These are phyloP conservation scores for Solanum ossicruentum DNA, from an alignment of 257 asterid genomes.

Conservation along the genomic window DNA sequence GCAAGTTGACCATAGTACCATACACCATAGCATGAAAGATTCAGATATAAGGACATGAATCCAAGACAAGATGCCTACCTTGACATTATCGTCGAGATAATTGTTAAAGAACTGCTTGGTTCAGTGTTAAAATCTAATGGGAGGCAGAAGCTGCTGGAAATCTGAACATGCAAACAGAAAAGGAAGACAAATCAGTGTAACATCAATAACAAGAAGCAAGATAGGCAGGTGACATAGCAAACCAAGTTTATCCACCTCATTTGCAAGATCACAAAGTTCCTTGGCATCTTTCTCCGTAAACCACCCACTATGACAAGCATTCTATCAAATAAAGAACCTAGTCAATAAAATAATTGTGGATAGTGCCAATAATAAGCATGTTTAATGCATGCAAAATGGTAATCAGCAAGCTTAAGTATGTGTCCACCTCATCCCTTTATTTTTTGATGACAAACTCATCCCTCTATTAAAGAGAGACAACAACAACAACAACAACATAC, in stretches of 20 bases:
- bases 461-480: not conserved
- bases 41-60: not conserved
- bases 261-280: slow-evolving; percentile 42
- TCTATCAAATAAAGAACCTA: slow-evolving; percentile 32
- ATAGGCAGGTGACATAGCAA: not conserved
- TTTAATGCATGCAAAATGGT: not conserved
- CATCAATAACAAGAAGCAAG: not conserved
- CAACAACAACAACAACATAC: too few relatives aligned
- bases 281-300: slow-evolving; percentile 52
- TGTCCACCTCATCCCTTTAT: too few relatives aligned
- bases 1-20: not conserved
- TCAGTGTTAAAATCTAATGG: slow-evolving; percentile 29
- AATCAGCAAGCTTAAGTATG: not conserved
- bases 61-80: slow-evolving; percentile 34
- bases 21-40: not conserved
- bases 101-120: slow-evolving; percentile 28
- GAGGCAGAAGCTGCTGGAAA: slow-evolving; percentile 35
- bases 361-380: not conserved
- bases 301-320: slow-evolving; percentile 72
- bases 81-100: slow-evolving; percentile 50
- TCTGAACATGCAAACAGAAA: slow-evolving; percentile 18
- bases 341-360: not conserved
- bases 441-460: too few relatives aligned
- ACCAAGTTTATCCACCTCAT: slow-evolving; percentile 33
- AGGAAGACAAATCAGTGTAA: not conserved